Percentiles rank a stretch among this genome's conserved stretches.
Conservation (phyloP, 805 yeast species). For the Lipomyces japonicus region DNA sequence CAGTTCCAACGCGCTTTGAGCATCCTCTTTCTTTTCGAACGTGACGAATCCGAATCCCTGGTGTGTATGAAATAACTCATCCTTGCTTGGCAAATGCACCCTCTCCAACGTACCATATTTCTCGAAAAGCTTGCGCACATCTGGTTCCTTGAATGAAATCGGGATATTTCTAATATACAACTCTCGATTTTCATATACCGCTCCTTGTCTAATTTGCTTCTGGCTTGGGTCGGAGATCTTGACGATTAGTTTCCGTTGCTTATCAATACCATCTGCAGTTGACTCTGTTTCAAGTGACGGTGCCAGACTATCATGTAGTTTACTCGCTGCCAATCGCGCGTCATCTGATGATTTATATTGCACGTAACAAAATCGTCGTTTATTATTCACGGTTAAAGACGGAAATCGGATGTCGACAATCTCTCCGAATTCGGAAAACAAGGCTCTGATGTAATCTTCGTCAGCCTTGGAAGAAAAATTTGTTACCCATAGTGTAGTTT, state of each 20-base stretch:
- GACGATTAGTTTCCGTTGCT: conserved; percentile 45
- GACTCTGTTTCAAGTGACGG: conserved; percentile 4
- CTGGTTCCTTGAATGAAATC: conserved; percentile 43
- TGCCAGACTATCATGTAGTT: conserved; percentile 40
- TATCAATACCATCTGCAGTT: conserved; percentile 29
- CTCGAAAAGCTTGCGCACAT: conserved; percentile 44
- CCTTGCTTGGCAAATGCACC: conserved; percentile 42
- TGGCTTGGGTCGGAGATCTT: conserved; percentile 59
- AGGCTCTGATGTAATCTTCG: conserved; percentile 39
- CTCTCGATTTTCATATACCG: conserved; percentile 54
- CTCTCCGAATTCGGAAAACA: conserved; percentile 45
- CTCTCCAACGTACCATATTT: conserved; percentile 53
- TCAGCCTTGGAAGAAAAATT: conserved; percentile 62
- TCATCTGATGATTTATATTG: conserved; percentile 48
- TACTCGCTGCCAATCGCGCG: conserved; percentile 45
- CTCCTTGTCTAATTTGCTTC: conserved; percentile 43
- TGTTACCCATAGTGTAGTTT: conserved; percentile 65
- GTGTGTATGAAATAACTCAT: conserved; percentile 37
- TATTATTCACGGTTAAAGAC: conserved; percentile 50
- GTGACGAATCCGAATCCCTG: conserved; percentile 68
- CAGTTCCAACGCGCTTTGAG: conserved; percentile 45
- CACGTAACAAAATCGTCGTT: conserved; percentile 70
- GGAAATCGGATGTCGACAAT: conserved; percentile 61
- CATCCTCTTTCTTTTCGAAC: conserved; percentile 45
- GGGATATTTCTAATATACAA: conserved; percentile 54